Base-by-base conservation (phyloP, 177 flowering plant genomes). In the Tripterygium wilfordii region DNA sequence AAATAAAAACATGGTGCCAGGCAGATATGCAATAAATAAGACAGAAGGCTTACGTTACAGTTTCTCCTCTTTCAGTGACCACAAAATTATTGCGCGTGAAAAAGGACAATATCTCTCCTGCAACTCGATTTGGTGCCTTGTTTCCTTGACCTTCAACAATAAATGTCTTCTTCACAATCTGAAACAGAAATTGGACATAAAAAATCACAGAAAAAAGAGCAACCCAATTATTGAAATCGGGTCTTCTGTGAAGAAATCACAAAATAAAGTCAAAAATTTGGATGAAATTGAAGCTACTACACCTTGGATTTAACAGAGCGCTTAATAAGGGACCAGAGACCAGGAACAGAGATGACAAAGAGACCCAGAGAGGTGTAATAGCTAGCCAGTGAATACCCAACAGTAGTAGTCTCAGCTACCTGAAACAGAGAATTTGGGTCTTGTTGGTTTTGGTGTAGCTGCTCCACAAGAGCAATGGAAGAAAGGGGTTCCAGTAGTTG, bases 231-330 rank as follows among this genome's bases (percentile, higher is more conserved):
- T n/a, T n/a, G n/a, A n/a, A n/a, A n/a, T n/a, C n/a, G n/a, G n/a
- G n/a, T n/a, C n/a, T n/a, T n/a, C n/a, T 21, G 5, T 3, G 10
- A 37, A 37, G 17, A 37, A 13, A 19, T 3, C 20, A 10, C 33
- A 1, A 28, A 45, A 27, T 16, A 60, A 32, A 29, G 3, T 12
- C 16, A 15, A 53, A 27, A 29, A 33, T 35, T 17, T 12, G 16
- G 16, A 13, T 18, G 15, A 18, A 9, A 21, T 9, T 44, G 37
- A 19, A 4, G 14, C n/a, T 13, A 2, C 7, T 30, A 5, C 29
- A 91, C 98, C 95, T 92, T 88, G 60, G 96, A 92, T 61, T 92
- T 92, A 17, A 88, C 96, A 36, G 98, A 92, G 61, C 98, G 98
- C 42, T 92, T 92, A 70, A 92, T 92, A 63, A 92, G 98, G 16